Evolutionary conservation across 306 rosid genomes (phyloP).

Genomic region (Quercus gilva): DNA sequence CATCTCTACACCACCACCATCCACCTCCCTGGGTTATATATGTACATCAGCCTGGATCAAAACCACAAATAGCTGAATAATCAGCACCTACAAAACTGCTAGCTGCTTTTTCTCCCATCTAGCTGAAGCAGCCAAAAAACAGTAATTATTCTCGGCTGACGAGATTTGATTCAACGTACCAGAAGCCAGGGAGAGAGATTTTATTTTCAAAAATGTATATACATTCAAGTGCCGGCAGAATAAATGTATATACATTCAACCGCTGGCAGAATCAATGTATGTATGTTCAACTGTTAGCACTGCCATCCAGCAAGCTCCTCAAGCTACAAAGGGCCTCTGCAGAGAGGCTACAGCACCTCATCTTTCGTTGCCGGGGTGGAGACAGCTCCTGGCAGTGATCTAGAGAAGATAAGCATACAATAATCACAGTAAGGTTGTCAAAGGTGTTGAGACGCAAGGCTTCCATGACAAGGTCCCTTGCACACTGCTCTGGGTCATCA

Average conservation of each 20-base stretch:
- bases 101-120: conserved; percentile 49
- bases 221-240: conserved; percentile 6
- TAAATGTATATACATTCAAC: conserved; percentile 15
- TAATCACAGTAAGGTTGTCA: conserved; percentile 83
- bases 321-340: conserved; percentile 87
- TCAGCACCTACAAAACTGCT: conserved; percentile 47
- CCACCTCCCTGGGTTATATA: conserved; percentile 38
- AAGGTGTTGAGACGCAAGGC: conserved; percentile 75
- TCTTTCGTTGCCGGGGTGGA: conserved; percentile 51
- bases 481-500: conserved; percentile 73
- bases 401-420: conserved; percentile 64
- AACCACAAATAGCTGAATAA: not conserved
- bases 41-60: conserved; percentile 40
- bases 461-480: conserved; percentile 81
- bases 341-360: conserved; percentile 79
- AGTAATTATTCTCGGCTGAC: not conserved
- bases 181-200: conserved; percentile 7
- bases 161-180: not conserved
- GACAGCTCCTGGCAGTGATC: conserved; percentile 40
- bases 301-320: conserved; percentile 75
- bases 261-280: not conserved
- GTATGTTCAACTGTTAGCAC: conserved; percentile 44
- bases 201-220: conserved; percentile 19
- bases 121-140: conserved; percentile 66
- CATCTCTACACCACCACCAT: conserved; percentile 40